These are phyloP conservation scores for Penicillium pulvis DNA, from an alignment of 495 filamentous ascomycete genomes.

Conservation along the genomic window DNA sequence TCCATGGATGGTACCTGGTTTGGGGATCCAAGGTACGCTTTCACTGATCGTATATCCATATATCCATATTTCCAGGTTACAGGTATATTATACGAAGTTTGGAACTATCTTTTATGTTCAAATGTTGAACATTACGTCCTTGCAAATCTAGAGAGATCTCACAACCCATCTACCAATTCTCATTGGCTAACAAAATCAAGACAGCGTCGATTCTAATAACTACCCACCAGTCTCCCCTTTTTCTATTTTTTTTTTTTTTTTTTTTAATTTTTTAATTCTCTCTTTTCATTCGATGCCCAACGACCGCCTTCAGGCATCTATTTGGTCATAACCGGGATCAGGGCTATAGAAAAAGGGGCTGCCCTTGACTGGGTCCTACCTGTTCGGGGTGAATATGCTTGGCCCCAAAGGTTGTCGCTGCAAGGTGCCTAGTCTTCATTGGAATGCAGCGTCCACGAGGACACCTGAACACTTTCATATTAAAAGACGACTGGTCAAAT, in stretches of 20 bases:
- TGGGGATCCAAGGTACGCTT: not conserved
- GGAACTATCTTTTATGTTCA: too few relatives aligned
- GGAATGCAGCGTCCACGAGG: conserved; percentile 31
- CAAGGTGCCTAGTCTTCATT: conserved; percentile 35
- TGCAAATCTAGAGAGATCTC: conserved; percentile 24
- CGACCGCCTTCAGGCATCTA: not conserved
- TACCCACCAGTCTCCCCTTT: conserved; percentile 16
- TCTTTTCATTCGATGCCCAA: conserved; percentile 2
- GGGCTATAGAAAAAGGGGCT: conserved; percentile 19
- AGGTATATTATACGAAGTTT: not conserved
- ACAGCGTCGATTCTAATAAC: conserved; percentile 30
- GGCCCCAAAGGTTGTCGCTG: conserved; percentile 18
- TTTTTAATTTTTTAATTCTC: not conserved
- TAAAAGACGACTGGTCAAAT: conserved; percentile 17
- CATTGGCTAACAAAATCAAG: conserved; percentile 20
- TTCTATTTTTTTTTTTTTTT: conserved; percentile 2
- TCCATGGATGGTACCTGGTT: not conserved
- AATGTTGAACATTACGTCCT: conserved; percentile 10
- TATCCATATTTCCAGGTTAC: too few relatives aligned
- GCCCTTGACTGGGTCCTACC: conserved; percentile 14
- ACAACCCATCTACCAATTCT: conserved; percentile 8
- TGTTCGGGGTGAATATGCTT: conserved; percentile 11
- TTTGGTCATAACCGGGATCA: not conserved
- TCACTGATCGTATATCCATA: too few relatives aligned
- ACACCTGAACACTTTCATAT: conserved; percentile 11